Evolutionary conservation across 1,284 basidiomycete genomes (phyloP), one percentile per base, ranked within the genome.

Genomic region (Tausonia pullulans): DNA sequence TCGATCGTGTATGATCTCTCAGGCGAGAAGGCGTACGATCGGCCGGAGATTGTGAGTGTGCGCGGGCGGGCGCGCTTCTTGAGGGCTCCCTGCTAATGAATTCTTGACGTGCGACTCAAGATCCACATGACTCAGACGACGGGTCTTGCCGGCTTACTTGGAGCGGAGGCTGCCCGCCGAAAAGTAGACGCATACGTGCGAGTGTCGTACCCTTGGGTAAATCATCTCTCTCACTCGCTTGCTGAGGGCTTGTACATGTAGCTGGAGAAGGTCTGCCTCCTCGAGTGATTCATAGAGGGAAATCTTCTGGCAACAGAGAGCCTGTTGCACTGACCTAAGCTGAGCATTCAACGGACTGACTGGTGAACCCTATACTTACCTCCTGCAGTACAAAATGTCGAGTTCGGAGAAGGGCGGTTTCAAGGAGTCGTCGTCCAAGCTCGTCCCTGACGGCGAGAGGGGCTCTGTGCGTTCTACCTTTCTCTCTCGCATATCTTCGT

Each of bases 1-100:
- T 79, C 83, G 61, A 85, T 86, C 74, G 85, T 90, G 50, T 89
- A 89, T 72, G 88, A 90, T 77, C 82, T 86, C 69, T 86, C 87
- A 7, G 88, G 88, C 55, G 88, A 90, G 74, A 78, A 87, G 66
- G 81, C 82, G 63, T 81, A 81, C 71, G 86, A 88, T 74, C 81
- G 87, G 55, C 81, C 82, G 49, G 87, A 88, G 73, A 77, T 83
- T 49, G 69, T 70, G 52, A 78, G 86, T 86, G 72, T 67, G 79
- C 74, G 57, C 56, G 61, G 57, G 48, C 48, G 9, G 48, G n/a
- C n/a, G 48, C 48, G 48, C 48, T 9, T 27, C 27, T 27, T 27
- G 27, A 27, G 27, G 27, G 27, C 27, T 27, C 27, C 27, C 27
- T 27, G 27, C 27, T 27, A 2, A 27, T 27, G 27, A 27, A n/a